Evolutionary conservation across 768 basidiomycete species (phyloP).

Genomic region (Trametes gibbosa): DNA sequence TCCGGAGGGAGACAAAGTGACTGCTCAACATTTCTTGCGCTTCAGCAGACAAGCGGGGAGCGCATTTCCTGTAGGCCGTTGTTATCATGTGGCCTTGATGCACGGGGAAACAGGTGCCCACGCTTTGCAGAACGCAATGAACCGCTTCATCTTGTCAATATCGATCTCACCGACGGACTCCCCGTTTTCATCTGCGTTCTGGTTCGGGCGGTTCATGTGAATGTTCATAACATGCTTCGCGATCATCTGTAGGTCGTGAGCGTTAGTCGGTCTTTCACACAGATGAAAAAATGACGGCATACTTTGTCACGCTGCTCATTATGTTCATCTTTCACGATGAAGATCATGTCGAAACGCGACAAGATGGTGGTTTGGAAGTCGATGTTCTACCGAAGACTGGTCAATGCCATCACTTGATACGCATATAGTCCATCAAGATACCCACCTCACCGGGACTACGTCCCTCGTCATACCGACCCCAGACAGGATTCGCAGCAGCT

Average conservation of each 20-base stretch:
- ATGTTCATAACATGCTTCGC: slow-evolving; percentile 98
- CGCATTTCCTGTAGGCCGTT: slow-evolving; percentile 74
- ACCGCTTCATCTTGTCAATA: slow-evolving; percentile 98
- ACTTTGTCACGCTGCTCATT: slow-evolving; percentile 92
- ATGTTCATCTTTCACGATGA: slow-evolving; percentile 98
- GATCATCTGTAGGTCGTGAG: slow-evolving; percentile 60
- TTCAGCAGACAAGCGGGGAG: slow-evolving; percentile 88
- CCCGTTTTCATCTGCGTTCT: slow-evolving; percentile 54
- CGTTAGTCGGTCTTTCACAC: slow-evolving; percentile 1
- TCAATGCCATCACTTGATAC: not conserved
- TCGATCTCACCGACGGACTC: slow-evolving; percentile 86
- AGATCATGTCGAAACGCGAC: slow-evolving; percentile 99
- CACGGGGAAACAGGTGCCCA: slow-evolving; percentile 30
- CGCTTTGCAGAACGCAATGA: slow-evolving; percentile 95
- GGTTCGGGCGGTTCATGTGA: slow-evolving; percentile 90
- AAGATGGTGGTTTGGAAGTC: slow-evolving; percentile 98
- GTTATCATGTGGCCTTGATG: not conserved
- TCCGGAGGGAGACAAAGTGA: slow-evolving; percentile 89
- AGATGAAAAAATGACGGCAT: slow-evolving; percentile 16
- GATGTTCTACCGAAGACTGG: slow-evolving; percentile 59
- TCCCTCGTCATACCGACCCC: slow-evolving; percentile 96
- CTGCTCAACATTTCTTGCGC: slow-evolving; percentile 96
- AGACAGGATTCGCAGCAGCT: slow-evolving; percentile 97
- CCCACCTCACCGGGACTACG: slow-evolving; percentile 89
- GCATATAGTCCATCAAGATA: not conserved